These are phyloP conservation scores for Erysimum pusillum DNA, from an alignment of 441 rosid genomes.

Conservation along the genomic window DNA sequence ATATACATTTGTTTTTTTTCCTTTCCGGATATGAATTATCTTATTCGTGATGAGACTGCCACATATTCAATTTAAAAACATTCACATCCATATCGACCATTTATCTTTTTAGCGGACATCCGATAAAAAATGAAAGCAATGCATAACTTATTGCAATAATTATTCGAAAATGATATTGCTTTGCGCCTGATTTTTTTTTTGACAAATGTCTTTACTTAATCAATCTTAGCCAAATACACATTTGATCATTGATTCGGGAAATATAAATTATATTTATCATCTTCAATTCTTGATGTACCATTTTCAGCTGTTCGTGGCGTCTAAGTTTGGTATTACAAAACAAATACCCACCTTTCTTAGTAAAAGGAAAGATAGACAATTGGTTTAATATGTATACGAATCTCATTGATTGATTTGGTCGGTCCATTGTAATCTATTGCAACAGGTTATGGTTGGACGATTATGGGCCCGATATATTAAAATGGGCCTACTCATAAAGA, in stretches of 20 bases:
- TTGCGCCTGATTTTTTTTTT: conserved; percentile 1
- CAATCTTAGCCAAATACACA: neutral
- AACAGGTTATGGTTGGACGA: conserved; percentile 11
- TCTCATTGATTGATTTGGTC: conserved; percentile 43
- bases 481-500: conserved; percentile 29
- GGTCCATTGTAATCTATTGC: conserved; percentile 42
- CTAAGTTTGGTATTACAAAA: neutral
- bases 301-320: neutral
- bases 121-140: neutral
- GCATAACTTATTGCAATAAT: neutral
- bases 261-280: no score
- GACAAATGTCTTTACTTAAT: neutral
- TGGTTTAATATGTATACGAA: conserved; percentile 5
- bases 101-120: neutral
- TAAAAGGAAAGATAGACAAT: neutral
- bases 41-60: conserved; percentile 40
- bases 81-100: conserved; percentile 17
- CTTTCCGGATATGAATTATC: conserved; percentile 7
- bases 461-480: conserved; percentile 15
- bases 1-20: neutral
- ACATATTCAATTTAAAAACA: conserved; percentile 29
- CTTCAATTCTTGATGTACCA: neutral
- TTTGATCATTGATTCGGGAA: neutral
- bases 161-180: neutral
- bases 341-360: no score